A percentile compares a stretch with the other conserved stretches of the same genome.
Evolutionary conservation across 2,329 filamentous ascomycete genomes (phyloP).

Genomic region (Monosporascus ibericus): DNA sequence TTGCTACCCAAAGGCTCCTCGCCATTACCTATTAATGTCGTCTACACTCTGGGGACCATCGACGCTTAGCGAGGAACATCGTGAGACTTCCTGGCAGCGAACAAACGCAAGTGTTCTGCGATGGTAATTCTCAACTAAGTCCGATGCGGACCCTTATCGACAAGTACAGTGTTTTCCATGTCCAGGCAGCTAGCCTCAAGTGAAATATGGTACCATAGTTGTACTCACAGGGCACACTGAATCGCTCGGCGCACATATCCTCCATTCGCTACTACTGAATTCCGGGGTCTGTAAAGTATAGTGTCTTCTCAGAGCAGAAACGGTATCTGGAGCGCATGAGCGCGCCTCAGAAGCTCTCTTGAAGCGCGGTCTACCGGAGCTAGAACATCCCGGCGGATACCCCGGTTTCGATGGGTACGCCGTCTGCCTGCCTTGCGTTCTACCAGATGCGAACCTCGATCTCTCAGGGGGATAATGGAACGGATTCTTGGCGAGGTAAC

Average conservation of each 20-base stretch:
- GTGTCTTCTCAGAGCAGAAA: slow-evolving; percentile 49
- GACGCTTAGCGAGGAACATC: slow-evolving; percentile 21
- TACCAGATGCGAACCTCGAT: slow-evolving; percentile 43
- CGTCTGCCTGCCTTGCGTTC: slow-evolving; percentile 38
- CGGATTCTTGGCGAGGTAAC: slow-evolving; percentile 36
- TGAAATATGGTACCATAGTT: slow-evolving; percentile 10
- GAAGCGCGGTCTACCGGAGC: slow-evolving; percentile 16
- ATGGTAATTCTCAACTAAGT: slow-evolving; percentile 4
- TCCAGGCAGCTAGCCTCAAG: background rate
- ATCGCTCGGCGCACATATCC: slow-evolving; percentile 41
- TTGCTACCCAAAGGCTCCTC: slow-evolving; percentile 10
- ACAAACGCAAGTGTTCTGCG: slow-evolving; percentile 1
- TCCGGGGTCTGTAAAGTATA: slow-evolving; percentile 38
- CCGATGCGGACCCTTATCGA: slow-evolving; percentile 22
- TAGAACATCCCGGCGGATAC: slow-evolving; percentile 18
- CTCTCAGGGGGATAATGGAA: slow-evolving; percentile 35
- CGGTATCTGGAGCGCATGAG: slow-evolving; percentile 31
- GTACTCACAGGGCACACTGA: slow-evolving; percentile 23
- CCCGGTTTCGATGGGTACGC: slow-evolving; percentile 29
- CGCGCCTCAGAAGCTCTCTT: slow-evolving; percentile 39
- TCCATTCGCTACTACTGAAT: slow-evolving; percentile 35
- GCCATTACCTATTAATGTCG: slow-evolving; percentile 46
- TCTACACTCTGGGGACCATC: slow-evolving; percentile 55
- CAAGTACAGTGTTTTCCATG: slow-evolving; percentile 18
- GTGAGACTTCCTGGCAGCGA: background rate